phyloP scores from a whole-genome alignment of 345 rosid species.

The Murraya koenigii region DNA sequence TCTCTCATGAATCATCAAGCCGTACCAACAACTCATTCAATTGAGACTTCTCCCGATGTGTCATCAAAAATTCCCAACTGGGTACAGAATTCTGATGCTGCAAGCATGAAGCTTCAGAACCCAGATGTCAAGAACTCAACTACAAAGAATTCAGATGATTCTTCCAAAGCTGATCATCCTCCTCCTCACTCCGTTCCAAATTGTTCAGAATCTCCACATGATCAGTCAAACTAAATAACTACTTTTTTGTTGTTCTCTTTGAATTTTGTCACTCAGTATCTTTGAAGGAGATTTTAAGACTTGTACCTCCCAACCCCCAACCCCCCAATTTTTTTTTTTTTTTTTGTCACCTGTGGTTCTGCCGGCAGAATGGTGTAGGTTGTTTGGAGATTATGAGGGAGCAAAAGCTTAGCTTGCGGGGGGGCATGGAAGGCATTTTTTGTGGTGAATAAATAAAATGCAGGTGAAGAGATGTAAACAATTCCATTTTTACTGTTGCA shows the following conservation, averaged over 20 bases:
- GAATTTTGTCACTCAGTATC: conserved; percentile 14
- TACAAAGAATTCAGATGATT: conserved; percentile 34
- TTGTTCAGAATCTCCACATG: conserved; percentile 35
- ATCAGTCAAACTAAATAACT: conserved; percentile 21
- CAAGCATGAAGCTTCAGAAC: conserved; percentile 26
- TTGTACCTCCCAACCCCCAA: conserved; percentile 32
- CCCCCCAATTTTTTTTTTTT: too few species aligned
- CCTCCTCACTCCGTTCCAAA: conserved; percentile 31
- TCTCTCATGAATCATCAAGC: conserved; percentile 42
- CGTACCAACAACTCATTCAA: conserved; percentile 28
- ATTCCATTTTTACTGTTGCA: conserved; percentile 8
- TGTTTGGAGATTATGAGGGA: conserved; percentile 22
- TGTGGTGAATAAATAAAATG: conserved; percentile 40
- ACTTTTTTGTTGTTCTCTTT: conserved; percentile 1
- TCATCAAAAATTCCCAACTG: conserved; percentile 33
- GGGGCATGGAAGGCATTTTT: conserved; percentile 35
- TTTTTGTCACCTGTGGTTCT: conserved; percentile 37
- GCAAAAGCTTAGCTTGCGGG: background rate
- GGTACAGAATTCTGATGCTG: conserved; percentile 28
- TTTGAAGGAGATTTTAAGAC: conserved; percentile 26
- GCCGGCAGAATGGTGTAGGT: conserved; percentile 24
- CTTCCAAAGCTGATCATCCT: conserved; percentile 27
- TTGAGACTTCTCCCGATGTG: conserved; percentile 23
- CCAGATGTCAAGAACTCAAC: conserved; percentile 23
- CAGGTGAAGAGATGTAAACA: conserved; percentile 34